Evolutionary conservation across 164 flowering plant genomes (phyloP).

Genomic region (Sextonia rubra): DNA sequence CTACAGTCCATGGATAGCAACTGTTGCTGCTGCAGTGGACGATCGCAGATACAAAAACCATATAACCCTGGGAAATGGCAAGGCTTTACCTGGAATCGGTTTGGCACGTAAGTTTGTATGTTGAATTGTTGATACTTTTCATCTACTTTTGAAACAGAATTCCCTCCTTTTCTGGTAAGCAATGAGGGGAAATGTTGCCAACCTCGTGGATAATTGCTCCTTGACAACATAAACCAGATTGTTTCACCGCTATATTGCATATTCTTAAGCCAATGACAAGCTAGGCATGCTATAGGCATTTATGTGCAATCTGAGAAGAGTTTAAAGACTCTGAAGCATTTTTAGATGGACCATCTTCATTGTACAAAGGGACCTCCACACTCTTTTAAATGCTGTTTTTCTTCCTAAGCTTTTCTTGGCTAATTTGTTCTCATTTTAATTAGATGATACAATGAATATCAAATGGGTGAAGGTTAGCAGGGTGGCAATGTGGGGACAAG

Average conservation of each 20-base stretch:
- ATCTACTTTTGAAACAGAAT: neutral
- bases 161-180: neutral
- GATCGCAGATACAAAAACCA: constrained; percentile 95
- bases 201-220: neutral
- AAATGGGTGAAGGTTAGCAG: no score
- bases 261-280: neutral
- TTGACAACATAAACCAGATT: neutral
- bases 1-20: constrained; percentile 95
- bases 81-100: constrained; percentile 78
- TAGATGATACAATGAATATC: no score
- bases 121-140: neutral
- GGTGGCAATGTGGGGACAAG: no score
- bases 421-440: no score
- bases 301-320: no score
- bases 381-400: neutral
- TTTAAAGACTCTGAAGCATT: no score
- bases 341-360: neutral
- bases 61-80: constrained; percentile 79
- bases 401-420: neutral
- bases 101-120: constrained; percentile 68
- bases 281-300: neutral
- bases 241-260: neutral
- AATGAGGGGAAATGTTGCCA: neutral
- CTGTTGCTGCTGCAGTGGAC: constrained; percentile 97
- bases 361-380: neutral